Conservation (phyloP, 2,329 filamentous ascomycete genomes). For the Chaetomium sp. region DNA sequence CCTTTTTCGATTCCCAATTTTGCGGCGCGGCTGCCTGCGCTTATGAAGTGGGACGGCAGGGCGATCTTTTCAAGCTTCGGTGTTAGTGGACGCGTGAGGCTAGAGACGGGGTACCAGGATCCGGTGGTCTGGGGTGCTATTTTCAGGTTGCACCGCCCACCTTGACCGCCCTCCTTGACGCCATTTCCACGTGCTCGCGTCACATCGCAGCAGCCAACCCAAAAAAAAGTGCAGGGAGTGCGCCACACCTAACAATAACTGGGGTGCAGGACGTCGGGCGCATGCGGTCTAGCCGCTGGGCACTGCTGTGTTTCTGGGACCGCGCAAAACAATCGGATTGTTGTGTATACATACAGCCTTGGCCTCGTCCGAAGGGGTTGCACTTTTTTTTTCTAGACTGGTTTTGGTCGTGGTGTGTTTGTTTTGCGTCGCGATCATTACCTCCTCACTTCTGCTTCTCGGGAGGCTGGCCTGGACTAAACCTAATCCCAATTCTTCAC, state of each 20-base stretch:
- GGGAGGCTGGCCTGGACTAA: neutral
- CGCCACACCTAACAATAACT: slow-evolving; percentile 20
- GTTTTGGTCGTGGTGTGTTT: neutral
- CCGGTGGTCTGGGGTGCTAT: slow-evolving; percentile 15
- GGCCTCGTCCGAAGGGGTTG: neutral
- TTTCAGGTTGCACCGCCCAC: slow-evolving; percentile 23
- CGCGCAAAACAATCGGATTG: neutral
- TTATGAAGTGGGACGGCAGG: neutral
- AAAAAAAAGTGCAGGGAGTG: neutral
- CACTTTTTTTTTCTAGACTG: neutral
- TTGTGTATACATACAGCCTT: slow-evolving; percentile 12
- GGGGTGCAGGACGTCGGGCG: slow-evolving; percentile 2
- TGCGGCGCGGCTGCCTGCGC: neutral
- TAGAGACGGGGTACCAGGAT: neutral
- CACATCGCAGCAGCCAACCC: neutral
- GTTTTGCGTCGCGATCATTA: neutral
- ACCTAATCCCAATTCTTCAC: slow-evolving; percentile 1
- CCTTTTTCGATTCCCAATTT: neutral
- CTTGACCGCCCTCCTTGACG: neutral
- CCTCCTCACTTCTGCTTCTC: neutral
- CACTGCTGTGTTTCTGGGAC: slow-evolving; percentile 7
- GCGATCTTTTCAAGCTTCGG: slow-evolving; percentile 4
- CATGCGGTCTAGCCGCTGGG: slow-evolving; percentile 16
- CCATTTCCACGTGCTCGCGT: slow-evolving; percentile 21
- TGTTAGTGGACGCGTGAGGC: neutral